phyloP scores from a whole-genome alignment of 352 stramenopile genomes.

The Globisporangium viniferum region DNA sequence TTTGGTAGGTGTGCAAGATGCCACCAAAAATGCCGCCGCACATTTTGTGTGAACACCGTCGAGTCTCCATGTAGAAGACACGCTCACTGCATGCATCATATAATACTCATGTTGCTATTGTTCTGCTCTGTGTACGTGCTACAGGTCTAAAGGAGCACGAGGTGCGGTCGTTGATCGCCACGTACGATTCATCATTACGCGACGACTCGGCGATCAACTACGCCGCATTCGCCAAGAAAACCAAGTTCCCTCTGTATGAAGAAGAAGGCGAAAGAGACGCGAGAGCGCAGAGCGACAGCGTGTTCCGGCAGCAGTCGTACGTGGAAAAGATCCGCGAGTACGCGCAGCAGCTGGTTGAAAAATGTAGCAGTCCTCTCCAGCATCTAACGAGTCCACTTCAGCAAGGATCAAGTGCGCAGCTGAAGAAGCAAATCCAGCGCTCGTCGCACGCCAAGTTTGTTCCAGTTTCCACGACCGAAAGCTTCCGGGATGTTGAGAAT shows the following conservation, averaged over 20 bases:
- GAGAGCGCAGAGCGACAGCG: slow-evolving; percentile 23
- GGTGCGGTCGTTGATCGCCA: slow-evolving; percentile 26
- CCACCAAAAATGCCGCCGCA: too few relatives aligned
- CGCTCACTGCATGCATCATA: not conserved
- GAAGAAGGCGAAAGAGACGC: slow-evolving; percentile 3
- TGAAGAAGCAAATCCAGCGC: too few relatives aligned
- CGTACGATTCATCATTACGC: slow-evolving; percentile 23
- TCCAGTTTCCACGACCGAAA: not conserved
- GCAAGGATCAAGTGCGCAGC: not conserved
- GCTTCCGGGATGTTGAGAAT: not conserved
- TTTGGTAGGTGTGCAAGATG: slow-evolving; percentile 23
- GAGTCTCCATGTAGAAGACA: not conserved
- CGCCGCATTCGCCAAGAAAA: slow-evolving; percentile 37
- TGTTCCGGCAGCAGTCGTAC: slow-evolving; percentile 50
- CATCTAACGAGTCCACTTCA: slow-evolving; percentile 10
- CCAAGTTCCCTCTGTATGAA: slow-evolving; percentile 22
- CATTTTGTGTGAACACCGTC: too few relatives aligned
- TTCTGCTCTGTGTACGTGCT: too few relatives aligned
- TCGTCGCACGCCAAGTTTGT: not conserved
- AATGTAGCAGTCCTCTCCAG: not conserved
- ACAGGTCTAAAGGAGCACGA: slow-evolving; percentile 32
- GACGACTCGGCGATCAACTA: slow-evolving; percentile 36
- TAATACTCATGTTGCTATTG: not conserved
- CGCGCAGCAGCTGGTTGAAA: slow-evolving; percentile 24
- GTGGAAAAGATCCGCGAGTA: slow-evolving; percentile 41